Evolutionary conservation across 345 rosid genomes (phyloP).

Genomic region (Psidium friedrichsthalianum): DNA sequence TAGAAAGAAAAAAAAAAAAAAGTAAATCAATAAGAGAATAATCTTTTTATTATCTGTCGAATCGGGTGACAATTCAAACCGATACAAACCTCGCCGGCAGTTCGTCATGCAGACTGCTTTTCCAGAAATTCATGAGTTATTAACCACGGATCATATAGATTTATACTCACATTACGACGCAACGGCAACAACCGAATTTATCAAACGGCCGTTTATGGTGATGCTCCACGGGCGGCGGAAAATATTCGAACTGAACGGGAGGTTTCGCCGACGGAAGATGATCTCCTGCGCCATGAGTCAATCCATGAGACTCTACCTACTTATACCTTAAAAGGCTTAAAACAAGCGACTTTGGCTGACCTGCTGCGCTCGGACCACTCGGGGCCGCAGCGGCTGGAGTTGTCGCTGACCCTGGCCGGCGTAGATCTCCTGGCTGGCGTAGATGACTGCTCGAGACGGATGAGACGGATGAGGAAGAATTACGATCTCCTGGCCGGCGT

Average conservation of each 20-base stretch:
- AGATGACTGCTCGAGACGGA: neutral
- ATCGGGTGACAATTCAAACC: too few species aligned
- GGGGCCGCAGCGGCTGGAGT: neutral
- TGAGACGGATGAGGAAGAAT: neutral
- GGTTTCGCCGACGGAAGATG: neutral
- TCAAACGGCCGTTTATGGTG: neutral
- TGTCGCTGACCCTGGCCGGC: neutral
- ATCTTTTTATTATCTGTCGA: too few species aligned
- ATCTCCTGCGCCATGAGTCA: neutral
- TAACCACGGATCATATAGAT: neutral
- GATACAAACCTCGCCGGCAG: too few species aligned
- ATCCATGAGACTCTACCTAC: neutral
- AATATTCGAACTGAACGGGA: neutral
- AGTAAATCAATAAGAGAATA: too few species aligned
- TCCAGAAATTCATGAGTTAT: neutral
- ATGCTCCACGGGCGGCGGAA: neutral
- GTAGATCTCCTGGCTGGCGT: neutral
- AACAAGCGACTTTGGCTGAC: neutral
- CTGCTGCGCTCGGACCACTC: neutral
- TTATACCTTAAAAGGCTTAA: neutral
- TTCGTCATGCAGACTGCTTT: too few species aligned
- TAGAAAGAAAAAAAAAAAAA: too few species aligned
- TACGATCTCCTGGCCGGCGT: neutral
- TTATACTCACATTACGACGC: neutral
- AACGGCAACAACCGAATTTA: rapidly evolving